phyloP scores from a whole-genome alignment of 805 yeast genomes.

The Ogataea siamensis region DNA sequence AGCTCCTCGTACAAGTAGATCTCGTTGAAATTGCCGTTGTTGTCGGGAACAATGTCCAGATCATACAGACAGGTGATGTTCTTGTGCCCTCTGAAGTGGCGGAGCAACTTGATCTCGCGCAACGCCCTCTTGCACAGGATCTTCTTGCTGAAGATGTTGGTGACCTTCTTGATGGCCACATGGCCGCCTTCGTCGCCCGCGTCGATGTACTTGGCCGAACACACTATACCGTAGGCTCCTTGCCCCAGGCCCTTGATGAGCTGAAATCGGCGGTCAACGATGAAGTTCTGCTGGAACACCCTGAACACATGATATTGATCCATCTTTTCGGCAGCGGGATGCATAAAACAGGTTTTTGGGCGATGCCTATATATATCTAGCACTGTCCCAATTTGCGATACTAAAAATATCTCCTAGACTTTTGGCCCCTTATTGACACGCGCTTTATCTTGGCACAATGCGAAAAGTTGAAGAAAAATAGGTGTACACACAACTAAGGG shows the following conservation, averaged over 20 bases:
- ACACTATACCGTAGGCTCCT: slow-evolving; percentile 97
- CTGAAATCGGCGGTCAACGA: slow-evolving; percentile 85
- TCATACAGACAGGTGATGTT: slow-evolving; percentile 95
- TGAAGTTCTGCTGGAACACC: slow-evolving; percentile 87
- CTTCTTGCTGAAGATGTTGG: slow-evolving; percentile 89
- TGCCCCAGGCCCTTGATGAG: slow-evolving; percentile 93
- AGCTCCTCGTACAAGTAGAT: slow-evolving; percentile 91
- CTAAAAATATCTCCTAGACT: slow-evolving; percentile 11
- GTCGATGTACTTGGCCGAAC: slow-evolving; percentile 83
- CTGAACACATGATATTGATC: slow-evolving; percentile 37
- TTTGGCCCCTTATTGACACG: slow-evolving; percentile 8
- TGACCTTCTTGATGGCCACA: slow-evolving; percentile 94
- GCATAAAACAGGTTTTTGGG: background rate
- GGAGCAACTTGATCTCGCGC: slow-evolving; percentile 83
- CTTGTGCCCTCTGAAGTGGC: slow-evolving; percentile 94
- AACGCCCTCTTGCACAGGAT: slow-evolving; percentile 89
- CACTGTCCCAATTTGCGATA: slow-evolving; percentile 5
- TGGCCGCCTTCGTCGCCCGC: slow-evolving; percentile 73
- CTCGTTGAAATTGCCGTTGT: slow-evolving; percentile 76
- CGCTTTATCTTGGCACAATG: slow-evolving; percentile 8
- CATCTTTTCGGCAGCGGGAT: slow-evolving; percentile 2
- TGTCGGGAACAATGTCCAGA: slow-evolving; percentile 81
- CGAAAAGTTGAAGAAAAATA: slow-evolving; percentile 11
- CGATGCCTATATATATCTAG: slow-evolving; percentile 2
- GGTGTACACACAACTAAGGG: slow-evolving; percentile 1